Evolutionary conservation across 2,329 filamentous ascomycete species (phyloP), one percentile per base, ranked within the genome.

Genomic region (Ascochyta clinopodiicola): DNA sequence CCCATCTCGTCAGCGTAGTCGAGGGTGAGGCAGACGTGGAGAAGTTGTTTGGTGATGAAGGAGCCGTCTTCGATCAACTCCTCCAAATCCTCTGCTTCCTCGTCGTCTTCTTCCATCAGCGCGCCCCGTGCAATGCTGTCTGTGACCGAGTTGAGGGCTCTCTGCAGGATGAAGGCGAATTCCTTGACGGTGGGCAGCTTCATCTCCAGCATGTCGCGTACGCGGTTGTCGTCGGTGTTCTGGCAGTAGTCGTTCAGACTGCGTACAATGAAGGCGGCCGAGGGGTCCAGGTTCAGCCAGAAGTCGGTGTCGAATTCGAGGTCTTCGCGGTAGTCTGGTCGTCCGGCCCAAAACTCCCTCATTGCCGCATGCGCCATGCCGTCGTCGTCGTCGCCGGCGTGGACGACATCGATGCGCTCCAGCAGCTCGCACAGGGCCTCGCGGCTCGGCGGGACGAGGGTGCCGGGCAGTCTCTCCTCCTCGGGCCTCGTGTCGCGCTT

Each of bases 1-100:
- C 95, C 95, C 60, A 96, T 91, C 75, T 98, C 95, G 71, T 99
- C 95, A n/a, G 91, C 93, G 76, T 98, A 99, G 76, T 99, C 95
- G 45, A 98, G 84, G 1, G 91, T 96, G 56, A 93, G 83, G 5
- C 92, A 90, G 70, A 99, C 96, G 67, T 97, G 90, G 32, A 99
- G 86, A 53, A 99, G 82, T 72, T 99, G 96, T 73, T 98, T 93
- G 35, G 97, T 90, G 59, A 97, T 90, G 67, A 99, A 99, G 75
- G 98, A 94, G 66, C 93, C 88, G 72, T 97, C 92, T 6, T 92
- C 88, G 0, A 89, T 89, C 63, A 96, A 90, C 67, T 96, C 91
- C 57, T 93, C 90, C 4, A 81, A 83, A 6, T 91, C 90, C 21
- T 86, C 80, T 2, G 79, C 83, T 4, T 88, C 85, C 15, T 61